Conservation (phyloP, 805 yeast species). For the Hyphopichia homilentoma region DNA sequence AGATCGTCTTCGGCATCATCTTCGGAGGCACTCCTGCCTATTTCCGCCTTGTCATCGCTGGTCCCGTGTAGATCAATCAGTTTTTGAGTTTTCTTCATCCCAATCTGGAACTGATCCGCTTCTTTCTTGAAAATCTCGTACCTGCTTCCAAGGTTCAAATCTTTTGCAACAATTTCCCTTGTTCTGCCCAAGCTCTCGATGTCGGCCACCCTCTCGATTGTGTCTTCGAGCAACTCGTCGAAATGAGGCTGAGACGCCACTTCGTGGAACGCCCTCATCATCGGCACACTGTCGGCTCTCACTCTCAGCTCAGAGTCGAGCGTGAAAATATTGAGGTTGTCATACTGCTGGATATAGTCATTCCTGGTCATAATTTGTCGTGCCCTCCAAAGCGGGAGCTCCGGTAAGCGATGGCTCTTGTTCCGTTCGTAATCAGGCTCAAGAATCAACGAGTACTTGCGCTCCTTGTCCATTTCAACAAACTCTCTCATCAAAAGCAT, state of each 20-base stretch:
- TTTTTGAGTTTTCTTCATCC: constrained; percentile 12
- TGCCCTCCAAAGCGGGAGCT: constrained; percentile 78
- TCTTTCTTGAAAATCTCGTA: constrained; percentile 26
- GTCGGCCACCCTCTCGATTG: constrained; percentile 64
- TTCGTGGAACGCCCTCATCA: constrained; percentile 88
- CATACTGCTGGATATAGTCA: constrained; percentile 73
- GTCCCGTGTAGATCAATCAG: constrained; percentile 20
- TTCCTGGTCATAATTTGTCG: constrained; percentile 82
- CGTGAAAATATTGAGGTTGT: constrained; percentile 73
- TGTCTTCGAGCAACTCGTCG: constrained; percentile 59
- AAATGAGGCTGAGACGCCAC: constrained; percentile 70
- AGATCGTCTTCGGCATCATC: constrained; percentile 41
- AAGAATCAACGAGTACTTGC: constrained; percentile 23
- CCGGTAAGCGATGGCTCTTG: constrained; percentile 53
- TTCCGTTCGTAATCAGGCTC: constrained; percentile 2
- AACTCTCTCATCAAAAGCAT: constrained; percentile 68
- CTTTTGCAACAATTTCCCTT: constrained; percentile 70
- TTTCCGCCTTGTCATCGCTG: constrained; percentile 5
- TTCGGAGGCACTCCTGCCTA: constrained; percentile 7
- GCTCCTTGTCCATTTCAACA: constrained; percentile 59
- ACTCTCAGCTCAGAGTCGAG: constrained; percentile 71
- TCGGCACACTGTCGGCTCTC: constrained; percentile 77
- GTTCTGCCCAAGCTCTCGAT: constrained; percentile 79
- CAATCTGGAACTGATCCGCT: constrained; percentile 9
- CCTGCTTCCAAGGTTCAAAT: constrained; percentile 51